Conservation (phyloP, 2,329 filamentous ascomycete species). For the Exophiala bonariae region DNA sequence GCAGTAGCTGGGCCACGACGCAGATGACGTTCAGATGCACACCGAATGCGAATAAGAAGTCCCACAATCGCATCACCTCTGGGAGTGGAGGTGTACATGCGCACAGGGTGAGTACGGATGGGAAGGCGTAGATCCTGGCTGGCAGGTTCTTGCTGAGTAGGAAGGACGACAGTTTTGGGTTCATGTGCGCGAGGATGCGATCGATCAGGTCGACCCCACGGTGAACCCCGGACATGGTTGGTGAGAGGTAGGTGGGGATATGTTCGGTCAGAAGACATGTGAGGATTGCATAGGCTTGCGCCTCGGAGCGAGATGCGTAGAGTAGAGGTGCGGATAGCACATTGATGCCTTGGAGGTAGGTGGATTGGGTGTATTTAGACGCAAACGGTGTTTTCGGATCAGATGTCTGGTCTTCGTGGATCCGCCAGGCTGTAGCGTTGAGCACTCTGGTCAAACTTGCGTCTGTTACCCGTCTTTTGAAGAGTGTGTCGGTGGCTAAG, state of each 20-base stretch:
- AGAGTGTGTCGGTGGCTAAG: slow-evolving; percentile 93
- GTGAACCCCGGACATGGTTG: slow-evolving; percentile 96
- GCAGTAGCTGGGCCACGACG: slow-evolving; percentile 90
- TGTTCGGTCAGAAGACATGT: slow-evolving; percentile 83
- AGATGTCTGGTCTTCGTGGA: slow-evolving; percentile 74
- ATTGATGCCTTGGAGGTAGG: slow-evolving; percentile 98
- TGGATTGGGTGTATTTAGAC: slow-evolving; percentile 26
- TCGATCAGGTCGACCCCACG: slow-evolving; percentile 88
- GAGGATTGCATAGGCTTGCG: slow-evolving; percentile 91
- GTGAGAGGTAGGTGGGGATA: slow-evolving; percentile 89
- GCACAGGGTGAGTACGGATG: slow-evolving; percentile 89
- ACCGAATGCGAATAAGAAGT: slow-evolving; percentile 95
- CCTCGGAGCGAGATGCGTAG: slow-evolving; percentile 90
- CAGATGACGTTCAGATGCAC: slow-evolving; percentile 93
- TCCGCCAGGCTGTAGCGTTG: slow-evolving; percentile 91
- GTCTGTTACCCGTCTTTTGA: slow-evolving; percentile 91
- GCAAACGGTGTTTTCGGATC: slow-evolving; percentile 43
- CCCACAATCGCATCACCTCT: slow-evolving; percentile 91
- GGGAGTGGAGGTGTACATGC: slow-evolving; percentile 94
- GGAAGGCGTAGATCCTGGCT: slow-evolving; percentile 94
- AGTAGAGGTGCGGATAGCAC: slow-evolving; percentile 93
- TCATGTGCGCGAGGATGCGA: slow-evolving; percentile 85
- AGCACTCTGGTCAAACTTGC: slow-evolving; percentile 90
- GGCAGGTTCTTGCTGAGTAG: slow-evolving; percentile 83
- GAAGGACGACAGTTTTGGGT: slow-evolving; percentile 81